Base-by-base conservation (phyloP, 2,329 filamentous ascomycete species). In the Chaetothyriales sp. region DNA sequence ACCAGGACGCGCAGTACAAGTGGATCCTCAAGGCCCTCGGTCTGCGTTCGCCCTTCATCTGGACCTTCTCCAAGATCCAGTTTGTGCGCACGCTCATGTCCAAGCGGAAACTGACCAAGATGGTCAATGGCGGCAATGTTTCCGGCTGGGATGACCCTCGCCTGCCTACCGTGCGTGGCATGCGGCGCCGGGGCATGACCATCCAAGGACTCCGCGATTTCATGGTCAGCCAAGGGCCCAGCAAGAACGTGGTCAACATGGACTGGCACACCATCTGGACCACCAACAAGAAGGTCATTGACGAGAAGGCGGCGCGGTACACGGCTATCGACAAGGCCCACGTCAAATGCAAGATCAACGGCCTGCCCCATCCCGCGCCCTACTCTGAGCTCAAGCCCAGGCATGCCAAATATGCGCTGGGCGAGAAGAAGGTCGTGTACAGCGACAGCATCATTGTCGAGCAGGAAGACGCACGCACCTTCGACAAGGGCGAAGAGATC, bases 221-320 rank as follows among this genome's bases (percentile, higher is more conserved):
- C 58, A 73, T 74, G 56, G 63, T 74, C 37, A 73, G 70, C 60
- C 72, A 74, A 61, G 72, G 72, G 4, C 72, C 72, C 15, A 72
- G 69, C 49, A 69, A 70, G 56, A 73, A 73, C 56, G 68, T 74
- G 20, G 68, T 70, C 50, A 71, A 73, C 58, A 69, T 74, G 55
- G 72, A 74, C 57, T 74, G 72, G 72, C 69, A 69, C 49, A 63
- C 69, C 13, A 69, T 74, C 59, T 74, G 72, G 72, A 69, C 70
- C 25, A 68, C 69, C 48, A 90, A 90, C 75, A 89, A 87, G 73
- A 86, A 87, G 70, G 80, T 85, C 63, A 87, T 90, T 56, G 86
- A 90, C 66, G 85, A 85, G n/a, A 53, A 58, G 28, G 62, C 62
- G 10, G 59, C 62, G 2, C 57, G 64, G 45, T 62, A 64, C 53